Evolutionary conservation across 257 asterid genomes (phyloP).

Genomic region (Apocynum venetum): DNA sequence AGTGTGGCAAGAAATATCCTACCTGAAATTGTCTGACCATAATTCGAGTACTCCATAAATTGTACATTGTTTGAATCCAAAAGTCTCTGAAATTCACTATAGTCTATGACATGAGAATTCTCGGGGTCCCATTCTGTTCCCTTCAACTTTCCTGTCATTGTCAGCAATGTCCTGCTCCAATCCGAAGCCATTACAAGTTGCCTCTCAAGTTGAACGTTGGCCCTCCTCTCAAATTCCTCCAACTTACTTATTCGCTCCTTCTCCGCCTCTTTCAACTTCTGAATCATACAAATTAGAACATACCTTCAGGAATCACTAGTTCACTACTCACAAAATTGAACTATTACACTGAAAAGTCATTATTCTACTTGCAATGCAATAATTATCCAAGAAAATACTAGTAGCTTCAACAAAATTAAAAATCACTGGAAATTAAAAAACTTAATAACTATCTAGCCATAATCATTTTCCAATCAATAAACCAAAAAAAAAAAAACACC

Average conservation of each 20-base stretch:
- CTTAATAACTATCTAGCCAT: background rate
- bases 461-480: background rate
- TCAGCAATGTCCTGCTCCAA: slow-evolving; percentile 87
- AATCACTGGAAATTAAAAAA: background rate
- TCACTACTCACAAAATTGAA: slow-evolving; percentile 6
- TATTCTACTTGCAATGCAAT: background rate
- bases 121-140: slow-evolving; percentile 97
- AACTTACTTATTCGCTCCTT: slow-evolving; percentile 55
- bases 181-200: slow-evolving; percentile 95
- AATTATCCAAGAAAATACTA: background rate
- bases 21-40: slow-evolving; percentile 96
- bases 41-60: slow-evolving; percentile 92
- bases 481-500: background rate
- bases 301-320: slow-evolving; percentile 16
- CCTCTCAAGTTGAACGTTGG: slow-evolving; percentile 92
- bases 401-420: background rate
- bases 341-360: background rate
- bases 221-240: slow-evolving; percentile 88
- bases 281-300: slow-evolving; percentile 43
- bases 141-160: slow-evolving; percentile 76
- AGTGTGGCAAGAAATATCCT: background rate
- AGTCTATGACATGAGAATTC: slow-evolving; percentile 66
- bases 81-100: slow-evolving; percentile 84
- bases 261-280: slow-evolving; percentile 88
- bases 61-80: slow-evolving; percentile 79